phyloP scores from a whole-genome alignment of 805 yeast genomes.

The Metschnikowia vanudenii region DNA sequence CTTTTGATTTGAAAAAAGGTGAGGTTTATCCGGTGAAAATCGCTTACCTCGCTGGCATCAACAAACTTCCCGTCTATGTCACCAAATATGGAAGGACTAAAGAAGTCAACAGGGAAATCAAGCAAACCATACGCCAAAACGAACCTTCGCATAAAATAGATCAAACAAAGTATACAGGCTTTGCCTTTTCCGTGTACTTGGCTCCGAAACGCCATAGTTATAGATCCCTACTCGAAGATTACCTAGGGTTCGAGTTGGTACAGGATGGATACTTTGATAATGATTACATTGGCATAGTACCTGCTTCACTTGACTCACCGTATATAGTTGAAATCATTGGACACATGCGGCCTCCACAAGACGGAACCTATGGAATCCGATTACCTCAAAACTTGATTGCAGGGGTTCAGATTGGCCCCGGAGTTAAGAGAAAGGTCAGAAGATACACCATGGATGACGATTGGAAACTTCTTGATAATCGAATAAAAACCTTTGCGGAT shows the following conservation, averaged over 20 bases:
- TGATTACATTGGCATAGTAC: not conserved
- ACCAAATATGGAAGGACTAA: not conserved
- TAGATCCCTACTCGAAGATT: not conserved
- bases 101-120: not conserved
- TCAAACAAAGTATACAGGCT: not conserved
- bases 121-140: not conserved
- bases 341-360: not conserved
- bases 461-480: conserved; percentile 7
- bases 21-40: conserved; percentile 1
- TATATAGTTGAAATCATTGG: conserved; percentile 1
- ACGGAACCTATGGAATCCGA: not conserved
- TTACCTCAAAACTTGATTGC: not conserved
- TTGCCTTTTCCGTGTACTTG: not conserved
- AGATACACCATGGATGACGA: not conserved
- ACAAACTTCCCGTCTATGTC: not conserved
- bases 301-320: not conserved
- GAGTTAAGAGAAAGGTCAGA: not conserved
- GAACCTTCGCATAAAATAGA: not conserved
- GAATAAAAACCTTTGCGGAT: not conserved
- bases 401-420: conserved; percentile 7
- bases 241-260: not conserved
- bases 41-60: not conserved
- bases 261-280: not conserved
- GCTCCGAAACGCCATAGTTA: not conserved
- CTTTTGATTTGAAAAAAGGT: not conserved